phyloP scores from a whole-genome alignment of 78 protist genomes.

The Bodo saltans region DNA sequence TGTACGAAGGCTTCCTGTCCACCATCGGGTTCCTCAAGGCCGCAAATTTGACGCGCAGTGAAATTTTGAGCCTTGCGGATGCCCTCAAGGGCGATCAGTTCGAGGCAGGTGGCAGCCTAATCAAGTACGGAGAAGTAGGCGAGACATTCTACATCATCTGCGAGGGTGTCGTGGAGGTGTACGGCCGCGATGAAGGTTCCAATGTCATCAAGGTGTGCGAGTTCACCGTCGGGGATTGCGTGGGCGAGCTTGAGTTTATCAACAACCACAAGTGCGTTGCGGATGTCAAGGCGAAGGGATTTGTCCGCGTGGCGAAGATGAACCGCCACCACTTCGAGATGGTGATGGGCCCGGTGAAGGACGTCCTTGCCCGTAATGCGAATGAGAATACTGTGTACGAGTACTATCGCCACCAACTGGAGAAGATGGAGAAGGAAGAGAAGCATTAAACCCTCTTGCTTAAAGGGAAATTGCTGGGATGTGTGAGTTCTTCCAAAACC shows the following conservation, averaged over 20 bases:
- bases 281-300: slow-evolving; percentile 4
- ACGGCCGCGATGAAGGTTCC: not conserved
- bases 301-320: slow-evolving; percentile 18
- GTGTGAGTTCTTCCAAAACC: too few species aligned
- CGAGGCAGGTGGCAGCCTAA: not conserved
- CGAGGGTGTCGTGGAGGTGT: slow-evolving; percentile 15
- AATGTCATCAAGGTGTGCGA: slow-evolving; percentile 17
- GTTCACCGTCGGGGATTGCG: slow-evolving; percentile 20
- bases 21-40: not conserved
- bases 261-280: slow-evolving; percentile 35
- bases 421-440: not conserved
- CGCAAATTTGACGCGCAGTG: not conserved
- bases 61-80: slow-evolving; percentile 12
- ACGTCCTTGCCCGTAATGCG: slow-evolving; percentile 2
- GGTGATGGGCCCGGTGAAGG: slow-evolving; percentile 33
- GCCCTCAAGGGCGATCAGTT: slow-evolving; percentile 7
- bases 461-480: too few species aligned
- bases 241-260: slow-evolving; percentile 31
- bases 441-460: not conserved
- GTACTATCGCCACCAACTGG: slow-evolving; percentile 14
- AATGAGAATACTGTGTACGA: slow-evolving; percentile 9
- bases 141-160: not conserved
- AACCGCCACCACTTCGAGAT: slow-evolving; percentile 29
- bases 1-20: slow-evolving; percentile 24
- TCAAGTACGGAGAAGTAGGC: slow-evolving; percentile 31